Percentiles rank a stretch among this genome's conserved stretches.
Conservation (phyloP, 441 rosid genomes). For the Euphorbia corollata region DNA sequence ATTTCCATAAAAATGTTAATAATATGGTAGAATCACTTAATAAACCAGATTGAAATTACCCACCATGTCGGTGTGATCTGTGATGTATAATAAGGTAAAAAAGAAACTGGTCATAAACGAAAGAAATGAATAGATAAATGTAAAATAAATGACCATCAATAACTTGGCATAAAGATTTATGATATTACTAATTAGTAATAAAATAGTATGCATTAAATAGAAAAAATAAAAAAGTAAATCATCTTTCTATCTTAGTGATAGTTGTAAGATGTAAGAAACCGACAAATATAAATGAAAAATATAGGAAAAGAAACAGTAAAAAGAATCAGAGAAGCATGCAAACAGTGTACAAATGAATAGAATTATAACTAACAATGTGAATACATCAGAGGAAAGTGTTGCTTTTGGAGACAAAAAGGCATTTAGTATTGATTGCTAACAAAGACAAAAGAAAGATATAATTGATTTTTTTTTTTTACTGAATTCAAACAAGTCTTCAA, state of each 20-base stretch:
- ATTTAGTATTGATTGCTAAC: neutral
- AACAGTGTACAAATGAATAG: constrained; percentile 4
- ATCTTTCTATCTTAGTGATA: too few relatives aligned
- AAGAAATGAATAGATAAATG: too few relatives aligned
- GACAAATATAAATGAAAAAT: neutral
- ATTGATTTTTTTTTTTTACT: neutral
- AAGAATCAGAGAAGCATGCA: neutral
- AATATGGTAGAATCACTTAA: too few relatives aligned
- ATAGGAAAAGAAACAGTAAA: neutral
- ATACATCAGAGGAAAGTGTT: neutral
- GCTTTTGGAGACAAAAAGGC: constrained; percentile 17
- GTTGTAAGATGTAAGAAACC: too few relatives aligned
- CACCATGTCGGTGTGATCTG: too few relatives aligned
- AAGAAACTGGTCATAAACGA: too few relatives aligned
- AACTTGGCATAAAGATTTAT: neutral
- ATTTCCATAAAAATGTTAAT: too few relatives aligned
- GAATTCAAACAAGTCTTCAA: neutral
- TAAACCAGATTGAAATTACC: too few relatives aligned
- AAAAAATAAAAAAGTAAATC: neutral
- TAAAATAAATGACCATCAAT: neutral
- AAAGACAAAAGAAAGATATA: neutral
- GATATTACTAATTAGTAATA: neutral
- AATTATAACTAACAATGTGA: neutral
- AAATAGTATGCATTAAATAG: neutral
- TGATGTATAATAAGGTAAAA: too few relatives aligned